phyloP scores from a whole-genome alignment of 169 alveolate genomes.

The Hepatocystis sp. region DNA sequence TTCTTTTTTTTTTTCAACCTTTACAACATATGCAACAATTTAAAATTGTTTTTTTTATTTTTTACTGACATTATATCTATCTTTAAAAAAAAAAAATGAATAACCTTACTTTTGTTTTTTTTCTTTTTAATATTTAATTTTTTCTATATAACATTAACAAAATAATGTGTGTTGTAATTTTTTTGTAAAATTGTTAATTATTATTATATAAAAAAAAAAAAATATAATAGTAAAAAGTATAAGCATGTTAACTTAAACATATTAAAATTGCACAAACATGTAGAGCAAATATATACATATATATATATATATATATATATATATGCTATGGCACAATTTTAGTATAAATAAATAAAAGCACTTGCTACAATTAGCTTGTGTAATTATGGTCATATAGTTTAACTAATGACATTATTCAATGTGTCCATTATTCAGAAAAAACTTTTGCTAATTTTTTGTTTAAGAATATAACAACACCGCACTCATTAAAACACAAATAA shows the following conservation, averaged over 20 bases:
- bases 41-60: not conserved
- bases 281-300: no score
- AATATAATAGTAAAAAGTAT: not conserved
- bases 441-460: conserved; percentile 8
- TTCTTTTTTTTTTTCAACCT: not conserved
- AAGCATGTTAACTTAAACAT: not conserved
- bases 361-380: not conserved
- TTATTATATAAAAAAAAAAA: no score
- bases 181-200: no score
- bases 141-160: no score
- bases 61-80: not conserved
- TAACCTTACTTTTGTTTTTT: no score
- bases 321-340: not conserved
- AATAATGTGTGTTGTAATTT: no score
- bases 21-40: not conserved
- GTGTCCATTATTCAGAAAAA: conserved; percentile 1
- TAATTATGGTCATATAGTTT: conserved; percentile 1
- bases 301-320: conserved; percentile 4
- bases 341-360: conserved; percentile 8
- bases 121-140: no score
- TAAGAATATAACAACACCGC: conserved; percentile 91
- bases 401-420: conserved; percentile 4
- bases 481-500: conserved; percentile 90
- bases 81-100: no score
- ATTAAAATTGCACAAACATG: not conserved